Conservation (phyloP, 768 basidiomycete genomes). For the Mycena belliarum region DNA sequence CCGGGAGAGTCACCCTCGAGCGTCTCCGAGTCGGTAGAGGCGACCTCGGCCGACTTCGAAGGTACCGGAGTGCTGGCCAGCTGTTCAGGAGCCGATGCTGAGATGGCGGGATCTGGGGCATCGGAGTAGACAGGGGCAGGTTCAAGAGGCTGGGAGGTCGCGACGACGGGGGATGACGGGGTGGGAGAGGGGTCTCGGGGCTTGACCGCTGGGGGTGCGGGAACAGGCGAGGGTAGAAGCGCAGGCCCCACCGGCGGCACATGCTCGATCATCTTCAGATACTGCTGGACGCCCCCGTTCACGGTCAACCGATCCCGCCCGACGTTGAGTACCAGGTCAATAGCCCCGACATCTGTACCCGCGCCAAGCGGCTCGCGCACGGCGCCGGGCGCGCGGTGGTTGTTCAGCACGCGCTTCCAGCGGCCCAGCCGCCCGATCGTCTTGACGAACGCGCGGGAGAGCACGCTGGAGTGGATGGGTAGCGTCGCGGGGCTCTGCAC, state of each 20-base stretch:
- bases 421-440: constrained; percentile 82
- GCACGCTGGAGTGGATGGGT: constrained; percentile 58
- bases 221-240: neutral
- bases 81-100: too few species aligned
- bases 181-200: neutral
- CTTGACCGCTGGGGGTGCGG: neutral
- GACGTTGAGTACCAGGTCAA: constrained; percentile 67
- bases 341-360: constrained; percentile 60
- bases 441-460: constrained; percentile 77
- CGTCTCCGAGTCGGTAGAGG: neutral
- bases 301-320: constrained; percentile 61
- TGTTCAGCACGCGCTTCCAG: constrained; percentile 78
- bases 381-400: constrained; percentile 24
- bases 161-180: neutral
- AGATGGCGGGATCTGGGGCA: neutral
- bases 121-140: constrained; percentile 9
- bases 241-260: constrained; percentile 1
- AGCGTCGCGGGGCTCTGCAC: constrained; percentile 45
- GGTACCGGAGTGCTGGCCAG: too few species aligned
- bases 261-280: constrained; percentile 57
- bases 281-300: constrained; percentile 65
- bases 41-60: neutral
- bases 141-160: constrained; percentile 12
- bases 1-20: constrained; percentile 6
- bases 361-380: constrained; percentile 32